phyloP scores from a whole-genome alignment of 2,329 filamentous ascomycete species.

The Microascus cirrosus region DNA sequence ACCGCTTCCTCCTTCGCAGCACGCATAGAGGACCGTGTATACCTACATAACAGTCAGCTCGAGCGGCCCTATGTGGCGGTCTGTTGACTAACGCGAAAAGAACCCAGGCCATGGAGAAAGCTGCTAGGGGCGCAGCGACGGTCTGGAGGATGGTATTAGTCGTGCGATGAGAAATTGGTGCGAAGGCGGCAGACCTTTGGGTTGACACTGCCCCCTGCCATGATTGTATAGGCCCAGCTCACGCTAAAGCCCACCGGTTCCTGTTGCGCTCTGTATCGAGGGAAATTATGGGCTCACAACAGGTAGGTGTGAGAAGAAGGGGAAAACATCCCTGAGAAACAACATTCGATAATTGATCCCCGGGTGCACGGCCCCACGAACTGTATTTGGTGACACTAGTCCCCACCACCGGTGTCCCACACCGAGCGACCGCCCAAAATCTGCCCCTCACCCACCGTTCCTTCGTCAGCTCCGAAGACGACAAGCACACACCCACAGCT shows the following conservation, averaged over 20 bases:
- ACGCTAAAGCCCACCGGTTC: background rate
- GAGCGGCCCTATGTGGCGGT: background rate
- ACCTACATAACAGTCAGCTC: conserved; percentile 14
- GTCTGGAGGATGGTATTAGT: conserved; percentile 16
- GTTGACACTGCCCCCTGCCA: conserved; percentile 7
- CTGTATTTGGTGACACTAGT: background rate
- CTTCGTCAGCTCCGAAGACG: conserved; percentile 15
- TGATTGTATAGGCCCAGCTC: background rate
- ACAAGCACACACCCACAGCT: conserved; percentile 6
- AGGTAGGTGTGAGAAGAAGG: background rate
- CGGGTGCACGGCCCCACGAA: background rate
- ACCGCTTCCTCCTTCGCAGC: conserved; percentile 22
- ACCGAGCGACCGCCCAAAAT: background rate
- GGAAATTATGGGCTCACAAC: background rate
- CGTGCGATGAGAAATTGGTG: conserved; percentile 1
- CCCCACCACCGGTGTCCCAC: background rate
- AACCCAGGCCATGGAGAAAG: conserved; percentile 41
- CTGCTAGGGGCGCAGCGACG: conserved; percentile 37
- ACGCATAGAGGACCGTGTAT: conserved; percentile 28
- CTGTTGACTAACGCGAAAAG: conserved; percentile 29
- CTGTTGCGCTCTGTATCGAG: background rate
- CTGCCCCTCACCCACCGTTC: background rate
- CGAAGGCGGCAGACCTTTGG: conserved; percentile 6
- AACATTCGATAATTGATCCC: background rate
- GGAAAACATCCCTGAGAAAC: background rate